Conservation (phyloP, 306 rosid species). For the Lathyrus aphaca region DNA sequence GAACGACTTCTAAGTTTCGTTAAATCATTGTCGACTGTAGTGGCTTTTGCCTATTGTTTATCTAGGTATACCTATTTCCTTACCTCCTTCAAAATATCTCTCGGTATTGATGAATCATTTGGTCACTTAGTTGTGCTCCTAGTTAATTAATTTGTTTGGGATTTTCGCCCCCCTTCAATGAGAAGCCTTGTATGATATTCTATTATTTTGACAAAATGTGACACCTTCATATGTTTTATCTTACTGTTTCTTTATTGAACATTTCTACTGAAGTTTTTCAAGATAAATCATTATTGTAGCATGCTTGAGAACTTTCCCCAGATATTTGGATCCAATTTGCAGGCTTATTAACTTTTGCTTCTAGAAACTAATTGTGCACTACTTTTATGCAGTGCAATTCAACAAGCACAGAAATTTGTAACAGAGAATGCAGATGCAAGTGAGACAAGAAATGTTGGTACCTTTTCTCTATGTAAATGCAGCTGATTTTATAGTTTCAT, state of each 20-base stretch:
- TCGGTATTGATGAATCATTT: slow-evolving; percentile 38
- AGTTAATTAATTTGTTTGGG: slow-evolving; percentile 14
- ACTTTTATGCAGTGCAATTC: slow-evolving; percentile 70
- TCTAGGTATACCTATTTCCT: slow-evolving; percentile 67
- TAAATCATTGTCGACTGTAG: slow-evolving; percentile 83
- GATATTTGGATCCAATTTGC: slow-evolving; percentile 29
- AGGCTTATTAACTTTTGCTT: slow-evolving; percentile 35
- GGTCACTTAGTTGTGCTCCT: slow-evolving; percentile 23
- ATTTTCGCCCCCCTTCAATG: slow-evolving; percentile 19
- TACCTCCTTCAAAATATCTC: slow-evolving; percentile 12
- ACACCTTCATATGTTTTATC: slow-evolving; percentile 20
- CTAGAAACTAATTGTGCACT: slow-evolving; percentile 30
- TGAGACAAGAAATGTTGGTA: slow-evolving; percentile 78
- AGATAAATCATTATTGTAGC: slow-evolving; percentile 13
- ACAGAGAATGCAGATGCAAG: slow-evolving; percentile 64
- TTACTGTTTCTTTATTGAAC: slow-evolving; percentile 10
- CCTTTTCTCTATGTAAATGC: slow-evolving; percentile 30
- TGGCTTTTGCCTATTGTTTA: slow-evolving; percentile 88
- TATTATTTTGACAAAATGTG: not conserved
- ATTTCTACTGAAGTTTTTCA: slow-evolving; percentile 9
- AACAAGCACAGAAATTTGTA: slow-evolving; percentile 75
- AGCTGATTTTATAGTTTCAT: slow-evolving; percentile 6
- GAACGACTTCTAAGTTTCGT: slow-evolving; percentile 76
- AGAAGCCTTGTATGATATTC: slow-evolving; percentile 22
- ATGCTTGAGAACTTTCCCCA: slow-evolving; percentile 32